phyloP scores from a whole-genome alignment of 164 flowering plant species.

The Vitis rotundifolia region DNA sequence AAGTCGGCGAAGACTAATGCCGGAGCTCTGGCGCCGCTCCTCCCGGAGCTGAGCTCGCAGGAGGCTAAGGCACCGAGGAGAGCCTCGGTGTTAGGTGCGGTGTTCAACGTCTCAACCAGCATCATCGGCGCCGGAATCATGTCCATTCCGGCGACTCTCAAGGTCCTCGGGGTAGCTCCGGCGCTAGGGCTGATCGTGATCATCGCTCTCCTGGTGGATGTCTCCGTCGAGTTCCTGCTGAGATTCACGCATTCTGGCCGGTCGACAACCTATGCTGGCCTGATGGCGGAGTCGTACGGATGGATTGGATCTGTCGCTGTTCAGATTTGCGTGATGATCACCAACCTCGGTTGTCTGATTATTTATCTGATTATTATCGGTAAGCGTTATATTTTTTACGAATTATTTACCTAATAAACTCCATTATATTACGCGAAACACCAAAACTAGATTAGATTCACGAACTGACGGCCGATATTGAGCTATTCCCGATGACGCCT shows the following conservation, averaged over 20 bases:
- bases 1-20: slow-evolving; percentile 17
- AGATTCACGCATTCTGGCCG: slow-evolving; percentile 61
- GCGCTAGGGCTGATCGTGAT: slow-evolving; percentile 54
- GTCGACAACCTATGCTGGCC: slow-evolving; percentile 66
- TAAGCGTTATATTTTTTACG: slow-evolving; percentile 17
- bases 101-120: slow-evolving; percentile 89
- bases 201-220: slow-evolving; percentile 59
- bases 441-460: no score
- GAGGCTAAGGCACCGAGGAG: neutral
- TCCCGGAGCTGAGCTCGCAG: slow-evolving; percentile 23
- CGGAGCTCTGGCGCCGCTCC: slow-evolving; percentile 28
- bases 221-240: slow-evolving; percentile 74
- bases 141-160: slow-evolving; percentile 93
- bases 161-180: slow-evolving; percentile 80
- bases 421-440: no score
- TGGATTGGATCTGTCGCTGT: slow-evolving; percentile 56
- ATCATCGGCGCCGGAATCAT: slow-evolving; percentile 96
- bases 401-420: no score
- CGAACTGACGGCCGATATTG: no score
- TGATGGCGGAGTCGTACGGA: slow-evolving; percentile 87
- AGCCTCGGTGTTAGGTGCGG: slow-evolving; percentile 68
- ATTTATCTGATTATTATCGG: slow-evolving; percentile 84
- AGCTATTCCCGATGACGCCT: no score
- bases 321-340: slow-evolving; percentile 66
- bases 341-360: slow-evolving; percentile 69